Evolutionary conservation across 2,329 filamentous ascomycete genomes (phyloP).

Genomic region (Calonectria henricotiae): DNA sequence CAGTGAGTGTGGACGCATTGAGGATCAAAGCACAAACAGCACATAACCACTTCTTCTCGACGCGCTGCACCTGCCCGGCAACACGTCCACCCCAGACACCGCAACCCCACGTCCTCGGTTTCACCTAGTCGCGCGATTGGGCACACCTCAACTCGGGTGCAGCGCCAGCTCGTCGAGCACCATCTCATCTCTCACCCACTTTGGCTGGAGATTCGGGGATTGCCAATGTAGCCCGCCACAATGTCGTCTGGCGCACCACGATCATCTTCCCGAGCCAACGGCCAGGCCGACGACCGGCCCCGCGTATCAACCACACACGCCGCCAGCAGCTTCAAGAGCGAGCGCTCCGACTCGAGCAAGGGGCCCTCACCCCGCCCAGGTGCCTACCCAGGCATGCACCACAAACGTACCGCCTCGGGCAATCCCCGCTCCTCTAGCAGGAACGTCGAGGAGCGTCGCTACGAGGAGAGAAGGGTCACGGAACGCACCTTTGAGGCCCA

Average conservation of each 20-base stretch:
- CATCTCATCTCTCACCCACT: conserved; percentile 1
- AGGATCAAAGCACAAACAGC: conserved; percentile 17
- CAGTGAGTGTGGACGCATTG: conserved; percentile 4
- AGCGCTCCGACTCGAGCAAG: conserved; percentile 59
- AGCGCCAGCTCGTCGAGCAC: neutral
- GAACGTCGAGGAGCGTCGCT: conserved; percentile 60
- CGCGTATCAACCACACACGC: conserved; percentile 57
- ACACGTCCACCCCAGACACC: conserved; percentile 32
- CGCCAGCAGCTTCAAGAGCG: conserved; percentile 56
- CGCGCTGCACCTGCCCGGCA: conserved; percentile 26
- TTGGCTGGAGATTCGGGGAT: conserved; percentile 26
- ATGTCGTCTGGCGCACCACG: conserved; percentile 63
- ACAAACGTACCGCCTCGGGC: conserved; percentile 74
- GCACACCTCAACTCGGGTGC: conserved; percentile 45
- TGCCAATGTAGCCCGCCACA: conserved; percentile 58
- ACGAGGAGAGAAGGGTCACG: conserved; percentile 70
- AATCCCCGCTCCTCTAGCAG: conserved; percentile 69
- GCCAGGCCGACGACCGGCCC: conserved; percentile 56
- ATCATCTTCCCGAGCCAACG: conserved; percentile 64
- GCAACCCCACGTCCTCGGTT: conserved; percentile 48
- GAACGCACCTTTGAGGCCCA: conserved; percentile 74
- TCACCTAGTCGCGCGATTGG: conserved; percentile 48
- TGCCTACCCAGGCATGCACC: conserved; percentile 57
- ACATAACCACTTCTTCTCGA: conserved; percentile 13
- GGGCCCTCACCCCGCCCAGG: conserved; percentile 57